A percentile compares a stretch with the other conserved stretches of the same genome.
phyloP scores from a whole-genome alignment of 495 filamentous ascomycete species.

The Aspergillus sclerotiicarbonarius region DNA sequence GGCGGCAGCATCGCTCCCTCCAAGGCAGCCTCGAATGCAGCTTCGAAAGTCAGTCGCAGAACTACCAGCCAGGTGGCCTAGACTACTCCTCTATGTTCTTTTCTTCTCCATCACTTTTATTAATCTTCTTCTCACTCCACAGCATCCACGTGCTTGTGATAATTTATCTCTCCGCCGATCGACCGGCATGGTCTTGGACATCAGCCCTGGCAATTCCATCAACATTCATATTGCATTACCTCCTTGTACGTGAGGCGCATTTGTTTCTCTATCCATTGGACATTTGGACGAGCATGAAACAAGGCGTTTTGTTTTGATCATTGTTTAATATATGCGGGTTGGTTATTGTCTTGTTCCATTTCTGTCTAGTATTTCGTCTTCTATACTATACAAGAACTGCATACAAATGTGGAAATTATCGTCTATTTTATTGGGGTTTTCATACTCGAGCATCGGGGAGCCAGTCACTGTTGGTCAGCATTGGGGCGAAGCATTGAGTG shows the following conservation, averaged over 20 bases:
- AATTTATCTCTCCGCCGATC: neutral
- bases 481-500: too few species aligned
- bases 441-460: neutral
- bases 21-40: constrained; percentile 27
- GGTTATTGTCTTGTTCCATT: neutral
- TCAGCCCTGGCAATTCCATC: neutral
- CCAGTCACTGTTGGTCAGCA: too few species aligned
- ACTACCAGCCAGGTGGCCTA: constrained; percentile 34
- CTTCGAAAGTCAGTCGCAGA: constrained; percentile 29
- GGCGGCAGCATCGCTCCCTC: constrained; percentile 16
- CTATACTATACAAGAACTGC: neutral
- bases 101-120: constrained; percentile 2
- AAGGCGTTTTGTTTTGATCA: neutral
- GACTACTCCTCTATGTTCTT: neutral
- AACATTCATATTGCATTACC: neutral
- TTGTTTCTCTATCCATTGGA: neutral
- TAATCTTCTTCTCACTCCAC: constrained; percentile 7
- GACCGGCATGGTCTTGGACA: neutral
- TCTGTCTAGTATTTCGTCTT: neutral
- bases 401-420: neutral
- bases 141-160: constrained; percentile 4
- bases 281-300: neutral
- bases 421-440: neutral
- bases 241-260: neutral
- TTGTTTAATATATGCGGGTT: neutral